A percentile compares a stretch with the other conserved stretches of the same genome.
Conservation (phyloP, 106 monocot genomes). For the Acorus gramineus region DNA sequence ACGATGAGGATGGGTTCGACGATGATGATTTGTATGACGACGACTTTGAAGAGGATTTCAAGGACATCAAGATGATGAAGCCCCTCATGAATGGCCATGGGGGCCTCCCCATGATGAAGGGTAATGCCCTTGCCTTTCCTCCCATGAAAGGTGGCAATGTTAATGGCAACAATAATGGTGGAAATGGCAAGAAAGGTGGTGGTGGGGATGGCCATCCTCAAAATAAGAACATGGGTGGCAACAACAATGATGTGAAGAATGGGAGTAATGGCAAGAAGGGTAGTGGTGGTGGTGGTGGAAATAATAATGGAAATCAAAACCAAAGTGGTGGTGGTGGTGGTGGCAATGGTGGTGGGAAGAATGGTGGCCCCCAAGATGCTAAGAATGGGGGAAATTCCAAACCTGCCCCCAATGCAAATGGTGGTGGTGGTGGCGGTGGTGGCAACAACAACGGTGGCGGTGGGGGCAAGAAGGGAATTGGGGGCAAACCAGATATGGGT, state of each 20-base stretch:
- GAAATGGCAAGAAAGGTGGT: conserved; percentile 13
- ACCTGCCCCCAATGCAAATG: not conserved
- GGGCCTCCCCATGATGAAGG: not conserved
- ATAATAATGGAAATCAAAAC: not conserved
- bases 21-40: conserved; percentile 29
- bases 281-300: conserved; percentile 6
- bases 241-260: conserved; percentile 2
- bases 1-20: conserved; percentile 25
- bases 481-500: not conserved
- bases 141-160: not conserved
- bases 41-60: conserved; percentile 31
- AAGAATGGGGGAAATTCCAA: not conserved
- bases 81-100: not conserved
- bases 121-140: not conserved
- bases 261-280: conserved; percentile 7
- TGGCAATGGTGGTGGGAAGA: conserved; percentile 7
- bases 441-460: not conserved
- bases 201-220: conserved; percentile 1
- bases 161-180: not conserved
- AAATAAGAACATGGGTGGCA: not conserved
- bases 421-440: conserved; percentile 1
- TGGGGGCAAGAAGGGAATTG: conserved; percentile 1
- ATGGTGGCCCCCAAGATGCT: not conserved
- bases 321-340: conserved; percentile 6
- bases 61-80: conserved; percentile 22